These are phyloP conservation scores for Eurotiales sp. DNA, from an alignment of 2,329 filamentous ascomycete species.

Conservation along the genomic window DNA sequence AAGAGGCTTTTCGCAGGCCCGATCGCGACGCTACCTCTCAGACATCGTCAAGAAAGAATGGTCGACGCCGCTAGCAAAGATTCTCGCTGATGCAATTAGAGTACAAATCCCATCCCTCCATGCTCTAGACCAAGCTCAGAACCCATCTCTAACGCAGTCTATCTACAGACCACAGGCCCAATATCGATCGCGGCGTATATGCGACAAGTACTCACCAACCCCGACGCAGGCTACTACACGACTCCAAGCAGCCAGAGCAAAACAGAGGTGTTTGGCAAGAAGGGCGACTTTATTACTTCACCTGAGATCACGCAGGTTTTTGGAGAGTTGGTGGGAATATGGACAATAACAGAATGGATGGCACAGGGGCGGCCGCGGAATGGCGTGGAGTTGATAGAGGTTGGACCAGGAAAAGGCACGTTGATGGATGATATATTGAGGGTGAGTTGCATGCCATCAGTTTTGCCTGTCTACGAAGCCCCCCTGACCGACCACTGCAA, in stretches of 20 bases:
- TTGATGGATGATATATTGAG: constrained; percentile 95
- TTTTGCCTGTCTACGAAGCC: no score
- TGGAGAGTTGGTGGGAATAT: constrained; percentile 88
- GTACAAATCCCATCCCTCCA: constrained; percentile 29
- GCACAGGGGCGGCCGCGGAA: constrained; percentile 71
- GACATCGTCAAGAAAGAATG: constrained; percentile 58
- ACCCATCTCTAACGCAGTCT: neutral
- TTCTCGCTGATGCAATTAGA: constrained; percentile 79
- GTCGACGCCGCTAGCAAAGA: constrained; percentile 89
- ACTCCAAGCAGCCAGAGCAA: constrained; percentile 67
- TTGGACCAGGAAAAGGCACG: constrained; percentile 90
- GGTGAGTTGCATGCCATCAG: no score
- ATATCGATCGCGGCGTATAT: constrained; percentile 92
- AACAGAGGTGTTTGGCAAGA: constrained; percentile 84
- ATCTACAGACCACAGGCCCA: constrained; percentile 72
- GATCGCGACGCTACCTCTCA: constrained; percentile 29
- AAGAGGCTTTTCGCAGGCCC: neutral
- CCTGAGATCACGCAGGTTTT: constrained; percentile 98
- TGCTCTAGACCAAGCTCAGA: neutral
- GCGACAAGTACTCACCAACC: constrained; percentile 95
- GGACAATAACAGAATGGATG: constrained; percentile 96
- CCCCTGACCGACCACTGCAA: neutral
- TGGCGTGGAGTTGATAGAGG: constrained; percentile 85
- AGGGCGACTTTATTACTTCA: constrained; percentile 94
- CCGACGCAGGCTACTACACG: constrained; percentile 91